phyloP scores from a whole-genome alignment of 176 grass and related monocot genomes.

The Eremochloa ophiuroides region DNA sequence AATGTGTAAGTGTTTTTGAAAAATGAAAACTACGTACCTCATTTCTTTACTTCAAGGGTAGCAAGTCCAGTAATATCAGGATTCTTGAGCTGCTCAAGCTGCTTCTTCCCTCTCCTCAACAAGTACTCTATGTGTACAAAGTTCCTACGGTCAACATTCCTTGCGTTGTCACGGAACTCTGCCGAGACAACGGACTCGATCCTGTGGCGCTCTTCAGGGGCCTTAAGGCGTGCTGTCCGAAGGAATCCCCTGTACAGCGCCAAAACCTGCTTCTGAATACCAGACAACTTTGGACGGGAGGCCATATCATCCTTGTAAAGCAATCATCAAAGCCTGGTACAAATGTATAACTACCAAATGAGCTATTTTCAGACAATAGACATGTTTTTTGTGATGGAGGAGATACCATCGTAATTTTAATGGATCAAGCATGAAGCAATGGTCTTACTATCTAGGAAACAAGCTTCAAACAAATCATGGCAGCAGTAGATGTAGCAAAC shows the following conservation, averaged over 20 bases:
- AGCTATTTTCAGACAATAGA: not conserved
- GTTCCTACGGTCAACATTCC: constrained; percentile 66
- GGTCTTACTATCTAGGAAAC: not conserved
- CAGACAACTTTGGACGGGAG: constrained; percentile 59
- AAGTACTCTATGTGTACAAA: constrained; percentile 96
- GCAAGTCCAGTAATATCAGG: constrained; percentile 66
- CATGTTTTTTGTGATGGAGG: not conserved
- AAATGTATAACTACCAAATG: not conserved
- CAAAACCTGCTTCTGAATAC: constrained; percentile 89
- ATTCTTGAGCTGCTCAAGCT: constrained; percentile 92
- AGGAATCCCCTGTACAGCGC: constrained; percentile 74
- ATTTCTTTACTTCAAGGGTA: constrained; percentile 64
- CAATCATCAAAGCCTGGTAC: constrained; percentile 1
- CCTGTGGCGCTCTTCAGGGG: constrained; percentile 54
- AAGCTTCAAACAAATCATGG: not conserved
- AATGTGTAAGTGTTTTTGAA: not conserved
- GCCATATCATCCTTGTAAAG: constrained; percentile 51
- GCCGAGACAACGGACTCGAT: constrained; percentile 64
- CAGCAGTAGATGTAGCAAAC: not conserved
- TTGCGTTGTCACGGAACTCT: constrained; percentile 71
- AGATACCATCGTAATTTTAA: not conserved
- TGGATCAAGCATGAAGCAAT: not conserved
- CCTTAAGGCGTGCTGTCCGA: constrained; percentile 53
- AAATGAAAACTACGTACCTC: not conserved
- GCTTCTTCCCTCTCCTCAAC: constrained; percentile 75